Percentiles rank a stretch among this genome's conserved stretches.
Evolutionary conservation across 2,329 filamentous ascomycete genomes (phyloP).

Genomic region (Conoideocrella luteorostrata): DNA sequence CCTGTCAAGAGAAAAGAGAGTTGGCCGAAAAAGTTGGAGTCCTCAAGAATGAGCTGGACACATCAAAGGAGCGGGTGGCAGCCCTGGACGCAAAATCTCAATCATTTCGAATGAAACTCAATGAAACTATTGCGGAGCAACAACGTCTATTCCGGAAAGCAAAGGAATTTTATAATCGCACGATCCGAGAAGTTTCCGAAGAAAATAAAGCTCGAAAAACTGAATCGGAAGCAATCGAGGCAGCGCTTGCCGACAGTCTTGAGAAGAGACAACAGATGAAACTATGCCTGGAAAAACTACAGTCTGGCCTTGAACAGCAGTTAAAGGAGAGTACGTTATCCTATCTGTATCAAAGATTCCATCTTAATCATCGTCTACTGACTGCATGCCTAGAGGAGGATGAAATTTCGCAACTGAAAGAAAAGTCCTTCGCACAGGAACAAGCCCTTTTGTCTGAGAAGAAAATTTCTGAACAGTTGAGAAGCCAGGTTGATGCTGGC

Average conservation of each 20-base stretch:
- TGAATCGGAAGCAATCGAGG: conserved; percentile 18
- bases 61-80: conserved; percentile 15
- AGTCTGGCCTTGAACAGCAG: conserved; percentile 15
- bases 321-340: conserved; percentile 16
- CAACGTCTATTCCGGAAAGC: conserved; percentile 33
- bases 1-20: conserved; percentile 17
- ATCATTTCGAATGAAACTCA: conserved; percentile 32
- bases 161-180: conserved; percentile 25
- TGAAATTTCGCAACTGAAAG: conserved; percentile 17
- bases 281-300: conserved; percentile 22
- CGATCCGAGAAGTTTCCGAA: conserved; percentile 26
- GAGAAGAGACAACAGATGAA: conserved; percentile 27
- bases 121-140: conserved; percentile 40
- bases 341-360: background rate
- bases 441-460: conserved; percentile 6
- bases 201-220: conserved; percentile 21
- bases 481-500: background rate
- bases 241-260: conserved; percentile 20
- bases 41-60: conserved; percentile 19
- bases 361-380: background rate
- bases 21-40: conserved; percentile 21
- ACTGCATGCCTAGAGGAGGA: conserved; percentile 16
- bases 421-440: conserved; percentile 15
- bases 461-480: background rate
- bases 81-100: conserved; percentile 27